Conservation (phyloP, 495 filamentous ascomycete species). For the Aspergillus homomorphus region DNA sequence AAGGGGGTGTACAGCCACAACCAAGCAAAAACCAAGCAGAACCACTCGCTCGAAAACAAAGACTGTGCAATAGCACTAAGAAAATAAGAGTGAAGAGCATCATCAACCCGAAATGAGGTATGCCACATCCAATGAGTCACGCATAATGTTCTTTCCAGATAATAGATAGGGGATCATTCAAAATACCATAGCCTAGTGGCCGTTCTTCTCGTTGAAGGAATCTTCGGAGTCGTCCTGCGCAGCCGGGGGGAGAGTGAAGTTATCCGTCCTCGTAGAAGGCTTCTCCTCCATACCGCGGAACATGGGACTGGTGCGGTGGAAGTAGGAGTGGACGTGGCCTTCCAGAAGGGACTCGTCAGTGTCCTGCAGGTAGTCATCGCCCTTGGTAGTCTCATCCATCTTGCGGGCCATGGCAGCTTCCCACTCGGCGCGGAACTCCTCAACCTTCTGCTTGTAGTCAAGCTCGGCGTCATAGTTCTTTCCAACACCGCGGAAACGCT, state of each 20-base stretch:
- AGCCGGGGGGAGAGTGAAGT: slow-evolving; percentile 41
- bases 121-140: slow-evolving; percentile 13
- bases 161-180: not conserved
- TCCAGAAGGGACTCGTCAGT: slow-evolving; percentile 43
- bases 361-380: slow-evolving; percentile 29
- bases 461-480: slow-evolving; percentile 75
- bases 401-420: slow-evolving; percentile 50
- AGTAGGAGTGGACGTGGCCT: slow-evolving; percentile 47
- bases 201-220: slow-evolving; percentile 24
- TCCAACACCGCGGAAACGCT: slow-evolving; percentile 65
- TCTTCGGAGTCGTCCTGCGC: slow-evolving; percentile 28
- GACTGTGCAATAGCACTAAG: not conserved
- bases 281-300: slow-evolving; percentile 46
- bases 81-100: slow-evolving; percentile 8
- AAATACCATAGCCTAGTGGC: slow-evolving; percentile 10
- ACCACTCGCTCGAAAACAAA: slow-evolving; percentile 4
- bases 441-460: slow-evolving; percentile 75
- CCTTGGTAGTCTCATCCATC: slow-evolving; percentile 44
- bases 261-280: slow-evolving; percentile 29
- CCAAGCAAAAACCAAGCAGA: not conserved
- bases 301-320: slow-evolving; percentile 51
- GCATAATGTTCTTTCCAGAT: not conserved
- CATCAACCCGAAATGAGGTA: slow-evolving; percentile 6
- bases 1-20: not conserved
- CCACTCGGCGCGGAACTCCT: slow-evolving; percentile 73